These are phyloP conservation scores for Curvularia verruculosa DNA, from an alignment of 2,329 filamentous ascomycete species.

Conservation along the genomic window DNA sequence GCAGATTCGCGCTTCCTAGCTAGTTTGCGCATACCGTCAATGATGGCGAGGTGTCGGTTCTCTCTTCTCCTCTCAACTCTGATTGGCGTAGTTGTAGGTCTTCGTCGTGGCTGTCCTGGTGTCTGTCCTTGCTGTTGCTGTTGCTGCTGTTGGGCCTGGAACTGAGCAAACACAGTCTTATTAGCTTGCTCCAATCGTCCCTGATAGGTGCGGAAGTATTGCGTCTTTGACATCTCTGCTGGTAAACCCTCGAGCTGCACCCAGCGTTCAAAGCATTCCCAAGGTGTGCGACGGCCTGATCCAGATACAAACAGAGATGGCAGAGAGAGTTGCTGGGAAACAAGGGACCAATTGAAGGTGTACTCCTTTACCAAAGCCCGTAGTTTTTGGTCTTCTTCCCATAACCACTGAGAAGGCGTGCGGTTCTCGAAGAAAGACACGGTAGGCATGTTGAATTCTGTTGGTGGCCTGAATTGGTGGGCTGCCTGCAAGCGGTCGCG, in stretches of 20 bases:
- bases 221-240: constrained; percentile 90
- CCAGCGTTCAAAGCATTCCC: constrained; percentile 99
- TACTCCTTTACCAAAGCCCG: constrained; percentile 85
- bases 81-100: constrained; percentile 72
- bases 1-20: constrained; percentile 91
- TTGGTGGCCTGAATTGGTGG: constrained; percentile 91
- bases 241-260: constrained; percentile 89
- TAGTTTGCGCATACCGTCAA: constrained; percentile 94
- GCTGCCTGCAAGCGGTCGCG: constrained; percentile 88
- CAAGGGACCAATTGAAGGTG: constrained; percentile 97
- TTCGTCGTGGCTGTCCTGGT: constrained; percentile 62
- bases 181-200: constrained; percentile 68
- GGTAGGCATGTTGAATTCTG: constrained; percentile 87
- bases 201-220: constrained; percentile 85
- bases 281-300: constrained; percentile 87
- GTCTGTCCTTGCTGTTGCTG: constrained; percentile 62
- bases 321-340: constrained; percentile 77
- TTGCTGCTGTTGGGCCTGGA: constrained; percentile 59
- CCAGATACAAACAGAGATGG: constrained; percentile 82
- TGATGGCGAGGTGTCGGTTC: constrained; percentile 83
- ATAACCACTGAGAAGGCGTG: constrained; percentile 87
- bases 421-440: constrained; percentile 90
- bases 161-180: constrained; percentile 63
- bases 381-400: constrained; percentile 88
- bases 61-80: constrained; percentile 86